Evolutionary conservation across 2,329 filamentous ascomycete genomes (phyloP).

Genomic region (Cercospora brassicicola): DNA sequence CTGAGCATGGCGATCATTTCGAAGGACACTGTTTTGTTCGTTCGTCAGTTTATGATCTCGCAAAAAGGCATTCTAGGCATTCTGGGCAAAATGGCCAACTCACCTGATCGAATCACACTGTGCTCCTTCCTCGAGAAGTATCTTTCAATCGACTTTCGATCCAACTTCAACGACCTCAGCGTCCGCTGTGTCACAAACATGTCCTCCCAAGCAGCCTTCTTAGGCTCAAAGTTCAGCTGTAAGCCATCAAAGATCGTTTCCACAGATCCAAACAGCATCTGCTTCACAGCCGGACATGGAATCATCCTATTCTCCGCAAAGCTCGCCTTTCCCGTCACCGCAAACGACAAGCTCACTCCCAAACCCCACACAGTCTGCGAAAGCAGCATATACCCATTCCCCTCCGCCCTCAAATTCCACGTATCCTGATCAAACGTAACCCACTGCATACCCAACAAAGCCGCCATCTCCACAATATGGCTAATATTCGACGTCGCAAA

Average conservation of each 20-base stretch:
- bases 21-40: constrained; percentile 2
- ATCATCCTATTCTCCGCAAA: constrained; percentile 11
- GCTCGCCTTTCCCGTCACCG: constrained; percentile 1
- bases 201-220: constrained; percentile 11
- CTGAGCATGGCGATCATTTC: constrained; percentile 22
- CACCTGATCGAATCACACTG: constrained; percentile 13
- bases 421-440: constrained; percentile 11
- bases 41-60: background rate
- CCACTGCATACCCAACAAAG: constrained; percentile 17
- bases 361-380: constrained; percentile 12
- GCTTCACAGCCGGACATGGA: constrained; percentile 11
- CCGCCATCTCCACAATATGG: constrained; percentile 19
- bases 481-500: constrained; percentile 15
- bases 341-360: constrained; percentile 14
- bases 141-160: constrained; percentile 11
- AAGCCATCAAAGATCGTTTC: constrained; percentile 11
- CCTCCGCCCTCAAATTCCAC: constrained; percentile 16
- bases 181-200: constrained; percentile 10
- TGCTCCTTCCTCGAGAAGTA: constrained; percentile 10
- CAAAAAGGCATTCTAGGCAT: background rate
- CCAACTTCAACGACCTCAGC: constrained; percentile 4
- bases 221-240: constrained; percentile 7
- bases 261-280: constrained; percentile 16
- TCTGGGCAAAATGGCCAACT: background rate
- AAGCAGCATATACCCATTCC: constrained; percentile 15